Base-by-base conservation (phyloP, 495 filamentous ascomycete genomes). In the Daldinia loculata region DNA sequence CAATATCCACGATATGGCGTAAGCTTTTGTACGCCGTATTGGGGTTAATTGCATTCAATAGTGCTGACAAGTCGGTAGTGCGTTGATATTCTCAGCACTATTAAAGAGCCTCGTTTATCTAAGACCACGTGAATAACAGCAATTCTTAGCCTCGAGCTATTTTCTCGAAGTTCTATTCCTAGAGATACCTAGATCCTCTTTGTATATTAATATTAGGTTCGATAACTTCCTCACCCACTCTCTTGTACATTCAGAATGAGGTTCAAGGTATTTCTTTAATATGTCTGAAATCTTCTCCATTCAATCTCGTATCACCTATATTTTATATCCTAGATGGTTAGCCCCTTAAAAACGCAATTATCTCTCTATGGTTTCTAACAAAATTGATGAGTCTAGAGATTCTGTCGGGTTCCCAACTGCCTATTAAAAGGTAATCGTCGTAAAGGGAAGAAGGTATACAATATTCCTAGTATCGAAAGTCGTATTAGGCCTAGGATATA, bases 1-100 rank as follows among this genome's bases (percentile, higher is more conserved):
- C 24, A 56, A 56, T 45, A 22, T 27, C 30, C 12, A 9, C 9
- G 11, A 12, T 6, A 36, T 14, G 30, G 19, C 34, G 64, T 67
- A 55, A 67, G 56, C 36, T 55, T 56, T 38, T 24, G 45, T 45
- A 27, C 36, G 38, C 32, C 30, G 6, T 3, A 52, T 30, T 22
- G 19, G 17, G 22, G 34, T 38, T 58, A 43, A 7, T 59, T 36
- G 26, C 11, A 34, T 38, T 6, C 24, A 43, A 67, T 61, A 61
- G 15, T 67, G 56, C 64, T 67, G 48, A 67, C 56, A 11, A 38
- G 14, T 12, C 24, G 5, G n/a, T 29, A 45, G 24, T 7, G 41
- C 26, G 19, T n/a, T 29, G 17, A 22, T 48, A 24, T 48, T 48
- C 17, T 48, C 43, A 19, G 17, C 43, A 15, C 56, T 66, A 55